phyloP scores from a whole-genome alignment of 768 basidiomycete species.

The Postia placenta region DNA sequence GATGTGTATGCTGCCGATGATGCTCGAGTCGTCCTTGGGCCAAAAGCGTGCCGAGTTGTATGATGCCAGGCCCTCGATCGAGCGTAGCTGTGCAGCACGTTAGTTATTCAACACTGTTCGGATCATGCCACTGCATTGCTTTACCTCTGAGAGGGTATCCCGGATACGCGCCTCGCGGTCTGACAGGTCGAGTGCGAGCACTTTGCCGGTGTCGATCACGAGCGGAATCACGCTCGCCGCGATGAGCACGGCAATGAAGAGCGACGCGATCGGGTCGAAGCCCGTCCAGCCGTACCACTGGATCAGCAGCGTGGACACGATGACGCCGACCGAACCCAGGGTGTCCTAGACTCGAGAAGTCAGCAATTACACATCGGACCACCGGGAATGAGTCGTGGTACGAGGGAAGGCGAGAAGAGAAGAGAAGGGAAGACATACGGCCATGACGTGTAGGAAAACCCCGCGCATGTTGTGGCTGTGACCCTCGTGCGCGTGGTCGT shows the following conservation, averaged over 20 bases:
- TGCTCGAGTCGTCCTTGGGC: constrained; percentile 84
- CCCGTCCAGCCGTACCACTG: constrained; percentile 98
- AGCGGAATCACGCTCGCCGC: constrained; percentile 94
- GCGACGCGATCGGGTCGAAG: constrained; percentile 95
- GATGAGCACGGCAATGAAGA: constrained; percentile 94
- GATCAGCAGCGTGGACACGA: constrained; percentile 93
- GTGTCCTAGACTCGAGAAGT: constrained; percentile 85
- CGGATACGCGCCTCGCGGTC: constrained; percentile 49
- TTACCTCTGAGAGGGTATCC: constrained; percentile 57
- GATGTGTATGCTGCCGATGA: constrained; percentile 91
- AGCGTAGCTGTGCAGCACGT: constrained; percentile 44
- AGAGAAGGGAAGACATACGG: constrained; percentile 43
- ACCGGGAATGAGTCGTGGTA: background rate
- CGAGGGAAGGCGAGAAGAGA: background rate
- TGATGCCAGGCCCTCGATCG: constrained; percentile 74
- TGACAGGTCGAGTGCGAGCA: constrained; percentile 84
- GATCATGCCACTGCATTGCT: constrained; percentile 14
- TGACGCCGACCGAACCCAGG: constrained; percentile 95
- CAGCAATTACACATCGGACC: background rate
- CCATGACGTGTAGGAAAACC: constrained; percentile 96
- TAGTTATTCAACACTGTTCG: background rate
- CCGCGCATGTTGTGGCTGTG: constrained; percentile 99
- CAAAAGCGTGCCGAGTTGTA: constrained; percentile 86
- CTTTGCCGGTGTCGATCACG: constrained; percentile 86
- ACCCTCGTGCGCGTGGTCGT: constrained; percentile 55